These are phyloP conservation scores for Chlamydomonas incerta DNA, from an alignment of 139 green algal genomes.

Conservation along the genomic window DNA sequence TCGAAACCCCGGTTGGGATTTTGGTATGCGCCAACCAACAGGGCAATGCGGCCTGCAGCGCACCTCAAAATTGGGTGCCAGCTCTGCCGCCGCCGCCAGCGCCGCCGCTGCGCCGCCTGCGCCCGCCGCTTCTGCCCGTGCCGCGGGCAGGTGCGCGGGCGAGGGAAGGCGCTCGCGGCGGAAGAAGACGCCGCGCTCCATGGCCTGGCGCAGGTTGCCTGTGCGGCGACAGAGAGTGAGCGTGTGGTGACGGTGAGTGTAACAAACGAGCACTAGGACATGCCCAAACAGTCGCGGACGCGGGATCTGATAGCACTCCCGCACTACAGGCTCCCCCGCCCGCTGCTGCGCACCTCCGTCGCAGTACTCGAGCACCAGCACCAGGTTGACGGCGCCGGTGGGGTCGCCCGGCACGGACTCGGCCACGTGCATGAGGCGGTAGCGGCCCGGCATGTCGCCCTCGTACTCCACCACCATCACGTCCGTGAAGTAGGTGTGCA, in stretches of 20 bases:
- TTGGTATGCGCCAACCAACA: too few species aligned
- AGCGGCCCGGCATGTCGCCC: neutral
- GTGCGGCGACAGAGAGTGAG: neutral
- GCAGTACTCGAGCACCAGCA: constrained; percentile 42
- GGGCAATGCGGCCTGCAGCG: too few species aligned
- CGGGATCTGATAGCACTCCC: too few species aligned
- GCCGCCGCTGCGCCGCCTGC: constrained; percentile 31
- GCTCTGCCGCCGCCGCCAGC: constrained; percentile 29
- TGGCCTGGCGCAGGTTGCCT: constrained; percentile 38
- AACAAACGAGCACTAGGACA: too few species aligned
- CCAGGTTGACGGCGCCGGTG: constrained; percentile 33
- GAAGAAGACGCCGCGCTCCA: constrained; percentile 35
- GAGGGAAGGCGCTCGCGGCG: neutral
- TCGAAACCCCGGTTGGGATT: too few species aligned
- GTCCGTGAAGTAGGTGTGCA: constrained; percentile 38
- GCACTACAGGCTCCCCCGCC: too few species aligned
- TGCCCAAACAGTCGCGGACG: too few species aligned
- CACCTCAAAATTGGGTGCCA: constrained; percentile 31
- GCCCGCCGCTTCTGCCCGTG: constrained; percentile 29
- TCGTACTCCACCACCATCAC: constrained; percentile 40
- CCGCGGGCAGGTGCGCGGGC: neutral
- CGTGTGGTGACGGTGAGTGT: too few species aligned
- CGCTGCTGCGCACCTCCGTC: constrained; percentile 39
- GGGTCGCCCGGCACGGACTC: constrained; percentile 19
- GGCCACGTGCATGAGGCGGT: constrained; percentile 30